Percentiles rank a stretch among this genome's conserved stretches.
Conservation (phyloP, 2,329 filamentous ascomycete species). For the Trichoderma simmonsii region DNA sequence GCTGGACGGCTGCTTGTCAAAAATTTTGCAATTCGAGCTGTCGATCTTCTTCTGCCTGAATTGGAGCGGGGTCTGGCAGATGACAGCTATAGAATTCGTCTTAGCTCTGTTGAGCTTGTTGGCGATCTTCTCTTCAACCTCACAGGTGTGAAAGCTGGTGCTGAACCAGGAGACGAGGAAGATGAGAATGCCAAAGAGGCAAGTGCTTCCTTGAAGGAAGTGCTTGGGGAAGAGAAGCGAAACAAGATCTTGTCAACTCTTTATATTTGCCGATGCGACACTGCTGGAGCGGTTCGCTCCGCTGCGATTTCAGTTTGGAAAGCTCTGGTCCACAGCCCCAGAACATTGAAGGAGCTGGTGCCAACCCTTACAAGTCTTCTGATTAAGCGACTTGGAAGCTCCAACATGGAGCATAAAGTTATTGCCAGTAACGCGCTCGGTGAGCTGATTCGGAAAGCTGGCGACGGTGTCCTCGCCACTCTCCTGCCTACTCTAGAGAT, state of each 20-base stretch:
- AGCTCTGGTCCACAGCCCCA: conserved; percentile 82
- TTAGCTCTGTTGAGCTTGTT: conserved; percentile 96
- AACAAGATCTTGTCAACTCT: conserved; percentile 97
- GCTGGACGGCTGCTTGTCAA: conserved; percentile 94
- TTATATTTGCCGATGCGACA: conserved; percentile 97
- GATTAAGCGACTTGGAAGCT: conserved; percentile 87
- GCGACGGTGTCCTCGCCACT: conserved; percentile 85
- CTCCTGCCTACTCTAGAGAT: conserved; percentile 90
- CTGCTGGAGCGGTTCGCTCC: conserved; percentile 82
- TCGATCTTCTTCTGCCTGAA: conserved; percentile 90
- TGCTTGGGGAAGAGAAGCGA: conserved; percentile 91
- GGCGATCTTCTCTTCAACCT: conserved; percentile 97
- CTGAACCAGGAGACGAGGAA: conserved; percentile 74
- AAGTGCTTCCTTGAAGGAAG: conserved; percentile 86
- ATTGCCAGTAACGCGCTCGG: conserved; percentile 97
- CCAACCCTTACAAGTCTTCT: conserved; percentile 93
- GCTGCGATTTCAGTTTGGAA: conserved; percentile 96
- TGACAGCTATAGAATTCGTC: conserved; percentile 93
- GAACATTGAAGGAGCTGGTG: conserved; percentile 90
- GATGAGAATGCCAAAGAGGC: conserved; percentile 77
- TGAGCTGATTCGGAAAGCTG: conserved; percentile 94
- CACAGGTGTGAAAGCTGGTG: conserved; percentile 81
- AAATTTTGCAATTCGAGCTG: conserved; percentile 93
- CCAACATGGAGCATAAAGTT: conserved; percentile 97
- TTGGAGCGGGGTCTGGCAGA: conserved; percentile 95